Evolutionary conservation across 1,139 yeast species (phyloP).

Genomic region (Blastobotrys capitulatus): DNA sequence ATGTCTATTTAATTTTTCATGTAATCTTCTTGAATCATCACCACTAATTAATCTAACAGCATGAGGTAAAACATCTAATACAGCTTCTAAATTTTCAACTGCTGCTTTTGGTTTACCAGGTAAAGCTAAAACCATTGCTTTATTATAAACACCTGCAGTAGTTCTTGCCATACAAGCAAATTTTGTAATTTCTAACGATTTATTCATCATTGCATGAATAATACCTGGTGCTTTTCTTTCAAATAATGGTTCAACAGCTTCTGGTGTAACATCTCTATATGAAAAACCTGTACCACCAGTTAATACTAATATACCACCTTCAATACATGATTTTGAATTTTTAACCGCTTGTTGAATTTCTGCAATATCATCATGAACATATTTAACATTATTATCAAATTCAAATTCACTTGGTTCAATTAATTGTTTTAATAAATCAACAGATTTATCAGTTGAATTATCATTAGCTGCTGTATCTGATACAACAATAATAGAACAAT

Average conservation of each 20-base stretch:
- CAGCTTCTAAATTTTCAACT: slow-evolving; percentile 38
- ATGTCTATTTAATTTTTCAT: slow-evolving; percentile 22
- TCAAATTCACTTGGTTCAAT: background rate
- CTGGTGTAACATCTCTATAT: slow-evolving; percentile 43
- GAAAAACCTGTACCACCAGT: slow-evolving; percentile 51
- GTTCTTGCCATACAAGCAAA: slow-evolving; percentile 44
- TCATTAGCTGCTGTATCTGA: slow-evolving; percentile 13
- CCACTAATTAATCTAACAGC: slow-evolving; percentile 37
- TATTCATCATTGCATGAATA: slow-evolving; percentile 41
- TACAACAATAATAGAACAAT: slow-evolving; percentile 9
- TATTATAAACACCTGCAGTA: slow-evolving; percentile 39
- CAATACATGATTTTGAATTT: background rate
- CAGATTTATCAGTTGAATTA: slow-evolving; percentile 8
- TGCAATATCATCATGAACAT: slow-evolving; percentile 13
- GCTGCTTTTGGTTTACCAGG: slow-evolving; percentile 50
- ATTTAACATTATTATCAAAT: background rate
- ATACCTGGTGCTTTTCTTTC: slow-evolving; percentile 44
- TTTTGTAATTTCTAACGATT: slow-evolving; percentile 39
- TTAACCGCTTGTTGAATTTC: slow-evolving; percentile 11
- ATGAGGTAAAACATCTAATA: slow-evolving; percentile 38
- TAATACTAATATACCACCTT: slow-evolving; percentile 32
- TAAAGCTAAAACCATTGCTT: slow-evolving; percentile 38
- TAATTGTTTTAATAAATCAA: slow-evolving; percentile 2
- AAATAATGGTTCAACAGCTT: slow-evolving; percentile 39
- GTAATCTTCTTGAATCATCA: slow-evolving; percentile 37